Evolutionary conservation across 768 basidiomycete genomes (phyloP).

Genomic region (Udeniomyces megalosporus): DNA sequence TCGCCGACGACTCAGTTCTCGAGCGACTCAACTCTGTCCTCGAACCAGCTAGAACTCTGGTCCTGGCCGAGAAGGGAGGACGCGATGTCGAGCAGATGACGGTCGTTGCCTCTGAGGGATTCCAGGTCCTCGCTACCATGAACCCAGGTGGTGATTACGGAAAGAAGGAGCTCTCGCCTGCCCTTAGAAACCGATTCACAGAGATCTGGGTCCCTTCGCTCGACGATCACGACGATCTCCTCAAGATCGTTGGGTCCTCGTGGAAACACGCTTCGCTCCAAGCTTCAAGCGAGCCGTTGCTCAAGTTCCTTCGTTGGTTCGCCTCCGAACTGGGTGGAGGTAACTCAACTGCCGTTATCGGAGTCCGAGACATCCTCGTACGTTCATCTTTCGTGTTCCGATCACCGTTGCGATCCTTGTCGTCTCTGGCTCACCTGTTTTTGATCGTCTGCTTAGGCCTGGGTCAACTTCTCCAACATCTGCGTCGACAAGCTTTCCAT

Average conservation of each 20-base stretch:
- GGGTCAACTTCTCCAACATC: conserved; percentile 75
- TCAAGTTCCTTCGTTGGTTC: conserved; percentile 75
- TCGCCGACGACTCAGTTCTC: conserved; percentile 94
- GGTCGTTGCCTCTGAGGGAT: conserved; percentile 47
- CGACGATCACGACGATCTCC: conserved; percentile 52
- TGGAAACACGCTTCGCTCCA: conserved; percentile 48
- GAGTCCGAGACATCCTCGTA: conserved; percentile 77
- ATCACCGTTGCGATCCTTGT: background rate
- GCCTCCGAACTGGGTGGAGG: conserved; percentile 43
- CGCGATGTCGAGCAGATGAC: conserved; percentile 49
- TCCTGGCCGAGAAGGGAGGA: conserved; percentile 84
- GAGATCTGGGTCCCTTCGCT: conserved; percentile 96
- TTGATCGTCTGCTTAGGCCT: conserved; percentile 44
- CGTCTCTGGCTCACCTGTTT: background rate
- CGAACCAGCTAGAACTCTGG: conserved; percentile 73
- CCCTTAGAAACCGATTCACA: conserved; percentile 90
- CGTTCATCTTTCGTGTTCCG: conserved; percentile 3
- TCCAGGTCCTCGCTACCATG: conserved; percentile 94
- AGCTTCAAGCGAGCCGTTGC: conserved; percentile 43
- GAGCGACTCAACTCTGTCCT: conserved; percentile 93
- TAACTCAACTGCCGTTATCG: conserved; percentile 40
- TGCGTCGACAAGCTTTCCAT: conserved; percentile 32
- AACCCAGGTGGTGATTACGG: conserved; percentile 98
- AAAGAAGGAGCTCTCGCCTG: conserved; percentile 95
- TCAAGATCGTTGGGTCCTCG: conserved; percentile 53